Percentiles rank a stretch among this genome's conserved stretches.
Conservation (phyloP, 108 stramenopile genomes). For the Mediolabrus comicus region DNA sequence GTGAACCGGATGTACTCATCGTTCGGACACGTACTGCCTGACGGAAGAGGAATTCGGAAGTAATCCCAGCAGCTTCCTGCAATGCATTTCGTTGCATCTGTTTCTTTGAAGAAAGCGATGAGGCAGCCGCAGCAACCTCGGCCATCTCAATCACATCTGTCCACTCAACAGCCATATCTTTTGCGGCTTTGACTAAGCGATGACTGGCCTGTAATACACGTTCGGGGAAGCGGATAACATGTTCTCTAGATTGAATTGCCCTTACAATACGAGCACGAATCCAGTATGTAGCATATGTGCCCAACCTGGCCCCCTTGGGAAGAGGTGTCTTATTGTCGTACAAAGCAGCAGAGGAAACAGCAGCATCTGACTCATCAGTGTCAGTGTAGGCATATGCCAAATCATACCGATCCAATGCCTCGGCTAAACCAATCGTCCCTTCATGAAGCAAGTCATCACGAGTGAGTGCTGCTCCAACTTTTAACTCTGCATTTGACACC, state of each 20-base stretch:
- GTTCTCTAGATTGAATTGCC: constrained; percentile 85
- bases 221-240: constrained; percentile 69
- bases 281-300: constrained; percentile 95
- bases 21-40: constrained; percentile 38
- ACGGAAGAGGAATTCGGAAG: constrained; percentile 27
- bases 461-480: constrained; percentile 37
- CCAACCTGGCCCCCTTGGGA: constrained; percentile 69
- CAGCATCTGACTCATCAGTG: background rate
- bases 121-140: background rate
- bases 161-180: constrained; percentile 54
- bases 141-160: constrained; percentile 31
- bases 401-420: constrained; percentile 91
- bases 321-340: background rate
- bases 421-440: constrained; percentile 85
- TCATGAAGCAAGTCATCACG: constrained; percentile 92
- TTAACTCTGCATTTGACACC: background rate
- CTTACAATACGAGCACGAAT: constrained; percentile 83
- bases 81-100: constrained; percentile 38
- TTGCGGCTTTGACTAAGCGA: constrained; percentile 57
- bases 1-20: constrained; percentile 19
- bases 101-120: constrained; percentile 12
- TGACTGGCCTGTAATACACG: constrained; percentile 59
- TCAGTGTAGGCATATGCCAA: constrained; percentile 28
- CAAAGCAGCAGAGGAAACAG: no score
- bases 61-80: constrained; percentile 26